Percentiles rank a stretch among this genome's conserved stretches.
These are phyloP conservation scores for Poronia punctata DNA, from an alignment of 495 filamentous ascomycete genomes.

Conservation along the genomic window DNA sequence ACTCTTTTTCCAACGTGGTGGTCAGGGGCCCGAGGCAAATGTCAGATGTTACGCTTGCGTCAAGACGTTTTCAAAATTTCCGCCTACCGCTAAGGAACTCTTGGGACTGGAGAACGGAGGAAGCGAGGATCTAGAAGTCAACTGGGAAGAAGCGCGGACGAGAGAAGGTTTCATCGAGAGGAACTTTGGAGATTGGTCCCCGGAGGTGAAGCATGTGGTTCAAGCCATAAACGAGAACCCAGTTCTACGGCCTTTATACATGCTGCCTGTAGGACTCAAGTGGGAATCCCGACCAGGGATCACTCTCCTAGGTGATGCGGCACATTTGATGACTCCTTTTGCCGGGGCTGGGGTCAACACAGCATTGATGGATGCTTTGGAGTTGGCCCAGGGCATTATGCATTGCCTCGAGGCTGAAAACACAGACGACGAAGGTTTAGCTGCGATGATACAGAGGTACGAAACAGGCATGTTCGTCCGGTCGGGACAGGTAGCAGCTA, in stretches of 20 bases:
- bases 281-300: slow-evolving; percentile 41
- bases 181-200: slow-evolving; percentile 37
- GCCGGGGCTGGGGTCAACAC: slow-evolving; percentile 55
- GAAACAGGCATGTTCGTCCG: slow-evolving; percentile 21
- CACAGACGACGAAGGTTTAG: slow-evolving; percentile 5
- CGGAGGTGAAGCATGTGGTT: slow-evolving; percentile 14
- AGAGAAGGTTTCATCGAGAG: slow-evolving; percentile 27
- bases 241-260: slow-evolving; percentile 33
- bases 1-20: slow-evolving; percentile 36
- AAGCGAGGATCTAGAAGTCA: slow-evolving; percentile 29
- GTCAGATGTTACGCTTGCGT: slow-evolving; percentile 35
- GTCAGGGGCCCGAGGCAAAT: slow-evolving; percentile 25
- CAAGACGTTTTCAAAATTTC: slow-evolving; percentile 14
- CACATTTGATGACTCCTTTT: slow-evolving; percentile 56
- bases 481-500: slow-evolving; percentile 12
- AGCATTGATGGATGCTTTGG: slow-evolving; percentile 50
- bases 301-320: slow-evolving; percentile 55
- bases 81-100: slow-evolving; percentile 17
- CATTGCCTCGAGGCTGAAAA: slow-evolving; percentile 6
- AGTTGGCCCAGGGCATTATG: slow-evolving; percentile 30
- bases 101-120: slow-evolving; percentile 15
- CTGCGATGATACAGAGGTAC: slow-evolving; percentile 12
- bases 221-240: slow-evolving; percentile 11
- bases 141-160: slow-evolving; percentile 17
- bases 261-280: slow-evolving; percentile 42